Percentiles rank a stretch among this genome's conserved stretches.
Conservation (phyloP, 2,329 filamentous ascomycete species). For the Byssochlamys sp. region DNA sequence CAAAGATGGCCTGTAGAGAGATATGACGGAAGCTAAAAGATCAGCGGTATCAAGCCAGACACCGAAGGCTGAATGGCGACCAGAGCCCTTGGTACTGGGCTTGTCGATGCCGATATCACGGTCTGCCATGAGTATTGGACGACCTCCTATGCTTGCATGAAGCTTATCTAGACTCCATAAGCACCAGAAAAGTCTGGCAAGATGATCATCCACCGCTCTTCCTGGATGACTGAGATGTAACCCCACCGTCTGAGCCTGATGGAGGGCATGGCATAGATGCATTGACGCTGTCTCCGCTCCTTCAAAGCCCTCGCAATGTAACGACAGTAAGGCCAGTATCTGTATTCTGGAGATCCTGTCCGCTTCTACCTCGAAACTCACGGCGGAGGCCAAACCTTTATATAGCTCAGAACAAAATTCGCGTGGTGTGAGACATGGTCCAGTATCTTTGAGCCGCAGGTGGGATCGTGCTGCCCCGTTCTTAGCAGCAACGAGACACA, state of each 20-base stretch:
- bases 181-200: constrained; percentile 30
- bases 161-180: constrained; percentile 35
- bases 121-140: constrained; percentile 31
- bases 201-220: constrained; percentile 18
- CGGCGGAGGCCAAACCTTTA: constrained; percentile 25
- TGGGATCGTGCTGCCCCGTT: constrained; percentile 21
- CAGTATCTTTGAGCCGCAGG: constrained; percentile 21
- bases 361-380: constrained; percentile 28
- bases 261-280: constrained; percentile 32
- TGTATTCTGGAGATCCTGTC: constrained; percentile 30
- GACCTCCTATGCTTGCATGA: constrained; percentile 32
- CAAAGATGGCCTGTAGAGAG: constrained; percentile 29
- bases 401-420: constrained; percentile 31
- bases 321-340: constrained; percentile 29
- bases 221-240: constrained; percentile 31
- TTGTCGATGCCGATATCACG: constrained; percentile 30
- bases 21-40: constrained; percentile 29
- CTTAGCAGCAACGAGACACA: constrained; percentile 34
- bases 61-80: constrained; percentile 19
- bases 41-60: constrained; percentile 31
- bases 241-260: constrained; percentile 31
- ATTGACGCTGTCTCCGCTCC: constrained; percentile 32
- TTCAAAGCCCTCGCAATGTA: constrained; percentile 33
- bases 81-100: constrained; percentile 12
- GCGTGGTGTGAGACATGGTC: constrained; percentile 23